Evolutionary conservation across 768 basidiomycete species (phyloP).

Genomic region (Tulasnella sp.): DNA sequence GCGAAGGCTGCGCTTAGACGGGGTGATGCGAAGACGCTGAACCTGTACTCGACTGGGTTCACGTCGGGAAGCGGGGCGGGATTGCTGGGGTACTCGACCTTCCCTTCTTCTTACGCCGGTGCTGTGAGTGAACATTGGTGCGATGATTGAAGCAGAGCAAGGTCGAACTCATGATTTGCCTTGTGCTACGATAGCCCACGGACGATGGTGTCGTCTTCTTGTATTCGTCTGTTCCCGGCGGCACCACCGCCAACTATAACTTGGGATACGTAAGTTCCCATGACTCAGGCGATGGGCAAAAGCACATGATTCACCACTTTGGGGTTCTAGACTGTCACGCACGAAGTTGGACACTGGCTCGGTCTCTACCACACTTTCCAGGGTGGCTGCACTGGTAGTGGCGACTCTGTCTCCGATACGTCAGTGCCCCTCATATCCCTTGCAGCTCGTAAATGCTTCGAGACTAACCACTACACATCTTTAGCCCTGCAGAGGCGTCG

Average conservation of each 20-base stretch:
- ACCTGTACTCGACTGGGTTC: slow-evolving; percentile 29
- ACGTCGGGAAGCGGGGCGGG: slow-evolving; percentile 22
- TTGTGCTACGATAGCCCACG: slow-evolving; percentile 16
- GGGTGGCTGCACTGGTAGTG: slow-evolving; percentile 23
- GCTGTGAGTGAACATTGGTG: background rate
- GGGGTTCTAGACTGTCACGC: slow-evolving; percentile 26
- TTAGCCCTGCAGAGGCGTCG: slow-evolving; percentile 24
- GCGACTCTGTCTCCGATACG: slow-evolving; percentile 21
- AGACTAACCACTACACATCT: background rate
- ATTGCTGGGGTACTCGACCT: slow-evolving; percentile 31
- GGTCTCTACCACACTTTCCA: slow-evolving; percentile 35
- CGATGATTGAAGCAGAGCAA: background rate
- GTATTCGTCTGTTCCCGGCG: slow-evolving; percentile 29
- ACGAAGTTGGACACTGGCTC: slow-evolving; percentile 33
- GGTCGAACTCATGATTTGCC: background rate
- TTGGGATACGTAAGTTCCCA: background rate
- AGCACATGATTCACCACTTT: background rate
- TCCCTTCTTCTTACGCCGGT: slow-evolving; percentile 23
- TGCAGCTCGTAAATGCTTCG: background rate
- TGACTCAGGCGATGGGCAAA: background rate
- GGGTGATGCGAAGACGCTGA: slow-evolving; percentile 24
- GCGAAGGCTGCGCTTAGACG: slow-evolving; percentile 32
- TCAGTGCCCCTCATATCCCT: slow-evolving; percentile 22
- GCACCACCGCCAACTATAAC: slow-evolving; percentile 16
- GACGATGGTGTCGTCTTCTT: slow-evolving; percentile 33